These are phyloP conservation scores for Prunus yedoensis DNA, from an alignment of 331 rosid genomes.

Conservation along the genomic window DNA sequence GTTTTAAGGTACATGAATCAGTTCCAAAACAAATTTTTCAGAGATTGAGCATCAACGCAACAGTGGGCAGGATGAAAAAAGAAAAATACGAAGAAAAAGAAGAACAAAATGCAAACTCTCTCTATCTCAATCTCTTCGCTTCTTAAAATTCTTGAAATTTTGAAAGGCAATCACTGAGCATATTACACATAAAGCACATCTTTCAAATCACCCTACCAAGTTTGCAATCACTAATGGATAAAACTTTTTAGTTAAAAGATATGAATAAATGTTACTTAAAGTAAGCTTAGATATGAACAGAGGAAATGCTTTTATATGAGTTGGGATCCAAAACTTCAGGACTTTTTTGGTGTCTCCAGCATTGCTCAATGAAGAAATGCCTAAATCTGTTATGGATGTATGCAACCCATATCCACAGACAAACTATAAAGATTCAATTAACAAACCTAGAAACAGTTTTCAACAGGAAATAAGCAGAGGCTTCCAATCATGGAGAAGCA, in stretches of 20 bases:
- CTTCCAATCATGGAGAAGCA: not conserved
- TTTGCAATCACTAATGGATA: not conserved
- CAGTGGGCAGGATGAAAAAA: not conserved
- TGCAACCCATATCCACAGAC: not conserved
- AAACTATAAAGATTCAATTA: not conserved
- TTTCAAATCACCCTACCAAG: not conserved
- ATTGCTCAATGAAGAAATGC: not conserved
- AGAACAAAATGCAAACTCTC: no score
- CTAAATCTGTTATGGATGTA: not conserved
- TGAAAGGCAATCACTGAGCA: not conserved
- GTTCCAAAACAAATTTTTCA: not conserved
- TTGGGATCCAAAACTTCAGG: not conserved
- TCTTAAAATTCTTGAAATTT: not conserved
- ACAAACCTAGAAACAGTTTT: not conserved
- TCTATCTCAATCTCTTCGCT: not conserved
- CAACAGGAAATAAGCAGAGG: not conserved
- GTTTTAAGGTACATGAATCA: slow-evolving; percentile 30
- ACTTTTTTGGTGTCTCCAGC: not conserved
- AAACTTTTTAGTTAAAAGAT: not conserved
- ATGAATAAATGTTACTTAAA: not conserved
- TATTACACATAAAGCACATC: not conserved
- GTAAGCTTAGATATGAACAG: not conserved
- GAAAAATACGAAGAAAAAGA: not conserved
- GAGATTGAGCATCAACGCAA: not conserved
- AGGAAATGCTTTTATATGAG: not conserved